A percentile compares a stretch with the other conserved stretches of the same genome.
These are phyloP conservation scores for Juglanconis juglandina DNA, from an alignment of 2,329 filamentous ascomycete species.

Conservation along the genomic window DNA sequence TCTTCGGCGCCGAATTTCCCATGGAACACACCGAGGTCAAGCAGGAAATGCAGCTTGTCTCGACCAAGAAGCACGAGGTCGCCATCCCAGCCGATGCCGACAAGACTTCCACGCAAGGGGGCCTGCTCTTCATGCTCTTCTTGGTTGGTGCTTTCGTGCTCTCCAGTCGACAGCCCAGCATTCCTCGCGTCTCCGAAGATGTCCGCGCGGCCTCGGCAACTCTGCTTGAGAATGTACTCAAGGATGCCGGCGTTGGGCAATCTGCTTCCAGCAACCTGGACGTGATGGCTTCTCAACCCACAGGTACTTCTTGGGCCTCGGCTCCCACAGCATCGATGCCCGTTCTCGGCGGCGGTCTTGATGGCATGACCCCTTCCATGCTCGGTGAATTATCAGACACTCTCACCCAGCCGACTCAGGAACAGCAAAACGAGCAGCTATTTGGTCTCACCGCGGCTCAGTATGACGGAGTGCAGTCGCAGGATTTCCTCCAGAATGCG, in stretches of 20 bases:
- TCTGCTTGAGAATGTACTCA: conserved; percentile 76
- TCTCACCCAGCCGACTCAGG: conserved; percentile 71
- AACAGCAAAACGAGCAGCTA: conserved; percentile 83
- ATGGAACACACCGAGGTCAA: conserved; percentile 59
- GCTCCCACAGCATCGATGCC: conserved; percentile 35
- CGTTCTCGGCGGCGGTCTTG: conserved; percentile 41
- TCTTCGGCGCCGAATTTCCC: conserved; percentile 68
- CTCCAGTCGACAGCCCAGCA: conserved; percentile 74
- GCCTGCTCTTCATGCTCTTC: conserved; percentile 89
- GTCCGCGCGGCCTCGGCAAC: conserved; percentile 74
- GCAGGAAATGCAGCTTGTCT: conserved; percentile 53
- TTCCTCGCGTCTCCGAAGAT: conserved; percentile 76
- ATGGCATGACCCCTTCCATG: conserved; percentile 53
- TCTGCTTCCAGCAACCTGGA: conserved; percentile 38
- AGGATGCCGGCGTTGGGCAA: conserved; percentile 66
- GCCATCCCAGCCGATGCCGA: conserved; percentile 48
- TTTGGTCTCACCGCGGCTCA: conserved; percentile 83
- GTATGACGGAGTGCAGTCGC: conserved; percentile 79
- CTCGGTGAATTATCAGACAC: conserved; percentile 66
- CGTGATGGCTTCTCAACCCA: conserved; percentile 49
- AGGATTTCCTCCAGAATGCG: conserved; percentile 64
- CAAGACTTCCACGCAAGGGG: conserved; percentile 70
- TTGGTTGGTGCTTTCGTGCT: conserved; percentile 95
- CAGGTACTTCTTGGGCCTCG: conserved; percentile 47
- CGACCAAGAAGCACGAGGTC: conserved; percentile 52